Evolutionary conservation across 2,329 filamentous ascomycete genomes (phyloP).

Genomic region (Fusarium verrucosum): DNA sequence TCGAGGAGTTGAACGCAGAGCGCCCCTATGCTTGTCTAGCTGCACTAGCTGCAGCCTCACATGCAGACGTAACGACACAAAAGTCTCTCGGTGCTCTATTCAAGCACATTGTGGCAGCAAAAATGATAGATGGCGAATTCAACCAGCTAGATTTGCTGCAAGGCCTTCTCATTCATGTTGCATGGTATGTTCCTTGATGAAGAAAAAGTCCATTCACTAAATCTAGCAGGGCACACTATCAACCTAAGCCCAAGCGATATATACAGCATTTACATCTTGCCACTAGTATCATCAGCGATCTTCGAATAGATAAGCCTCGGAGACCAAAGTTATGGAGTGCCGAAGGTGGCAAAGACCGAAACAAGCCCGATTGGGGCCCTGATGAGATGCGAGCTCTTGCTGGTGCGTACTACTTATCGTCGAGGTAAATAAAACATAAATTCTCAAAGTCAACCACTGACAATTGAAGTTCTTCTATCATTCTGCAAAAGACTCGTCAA

Average conservation of each 20-base stretch:
- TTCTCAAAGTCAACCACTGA: neutral
- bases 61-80: conserved; percentile 29
- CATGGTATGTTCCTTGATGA: conserved; percentile 36
- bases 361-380: conserved; percentile 38
- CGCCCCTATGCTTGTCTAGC: conserved; percentile 44
- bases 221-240: conserved; percentile 45
- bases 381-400: conserved; percentile 45
- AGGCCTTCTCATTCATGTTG: conserved; percentile 45
- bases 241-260: conserved; percentile 42
- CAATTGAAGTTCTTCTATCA: conserved; percentile 38
- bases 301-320: conserved; percentile 44
- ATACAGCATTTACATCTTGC: conserved; percentile 45
- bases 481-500: conserved; percentile 45
- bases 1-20: conserved; percentile 27
- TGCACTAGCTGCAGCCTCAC: conserved; percentile 38
- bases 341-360: conserved; percentile 26
- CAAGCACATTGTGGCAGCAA: conserved; percentile 35
- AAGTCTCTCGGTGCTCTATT: conserved; percentile 38
- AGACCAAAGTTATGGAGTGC: conserved; percentile 42
- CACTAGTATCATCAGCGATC: conserved; percentile 46
- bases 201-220: neutral
- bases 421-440: conserved; percentile 19
- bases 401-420: conserved; percentile 46
- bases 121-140: conserved; percentile 35
- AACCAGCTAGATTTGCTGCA: conserved; percentile 44